Percentiles rank a stretch among this genome's conserved stretches.
Evolutionary conservation across 1,284 basidiomycete species (phyloP).

Genomic region (Ganoderma boninense): DNA sequence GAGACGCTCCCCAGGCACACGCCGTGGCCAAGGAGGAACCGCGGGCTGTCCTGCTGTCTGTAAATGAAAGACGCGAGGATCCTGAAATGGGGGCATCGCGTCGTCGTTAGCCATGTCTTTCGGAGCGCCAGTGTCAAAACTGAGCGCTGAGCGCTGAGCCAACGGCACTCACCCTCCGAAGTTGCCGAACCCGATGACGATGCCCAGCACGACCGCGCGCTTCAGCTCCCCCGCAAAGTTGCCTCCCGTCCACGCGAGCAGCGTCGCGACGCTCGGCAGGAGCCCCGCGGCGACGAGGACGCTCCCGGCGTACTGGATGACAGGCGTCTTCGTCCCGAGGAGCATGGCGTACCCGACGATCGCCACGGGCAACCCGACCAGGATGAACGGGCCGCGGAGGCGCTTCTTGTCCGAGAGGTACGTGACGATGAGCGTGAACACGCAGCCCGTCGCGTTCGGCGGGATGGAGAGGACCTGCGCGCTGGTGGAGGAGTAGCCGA

Average conservation of each 20-base stretch:
- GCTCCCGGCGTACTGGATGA: constrained; percentile 66
- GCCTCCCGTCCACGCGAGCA: constrained; percentile 70
- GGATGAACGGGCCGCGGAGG: constrained; percentile 63
- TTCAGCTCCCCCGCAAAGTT: constrained; percentile 77
- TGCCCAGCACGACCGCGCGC: constrained; percentile 67
- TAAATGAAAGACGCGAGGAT: constrained; percentile 32
- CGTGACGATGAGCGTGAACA: constrained; percentile 21
- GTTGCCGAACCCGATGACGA: constrained; percentile 74
- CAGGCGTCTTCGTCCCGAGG: constrained; percentile 54
- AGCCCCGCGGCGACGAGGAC: constrained; percentile 67
- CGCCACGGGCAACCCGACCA: constrained; percentile 56
- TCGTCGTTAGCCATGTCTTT: neutral
- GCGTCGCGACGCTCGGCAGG: constrained; percentile 67
- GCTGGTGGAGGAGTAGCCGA: constrained; percentile 37
- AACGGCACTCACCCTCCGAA: constrained; percentile 49
- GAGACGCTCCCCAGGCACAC: constrained; percentile 22
- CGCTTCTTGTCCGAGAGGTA: constrained; percentile 19
- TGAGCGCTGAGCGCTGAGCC: neutral
- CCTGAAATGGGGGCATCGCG: constrained; percentile 4
- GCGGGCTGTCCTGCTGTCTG: constrained; percentile 25
- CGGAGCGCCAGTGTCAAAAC: no score
- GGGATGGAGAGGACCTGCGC: constrained; percentile 39
- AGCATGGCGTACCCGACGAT: constrained; percentile 72
- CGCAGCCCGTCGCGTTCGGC: constrained; percentile 26
- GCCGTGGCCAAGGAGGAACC: constrained; percentile 27